phyloP scores from a whole-genome alignment of 2,329 filamentous ascomycete genomes.

The Verticillium nubilum region DNA sequence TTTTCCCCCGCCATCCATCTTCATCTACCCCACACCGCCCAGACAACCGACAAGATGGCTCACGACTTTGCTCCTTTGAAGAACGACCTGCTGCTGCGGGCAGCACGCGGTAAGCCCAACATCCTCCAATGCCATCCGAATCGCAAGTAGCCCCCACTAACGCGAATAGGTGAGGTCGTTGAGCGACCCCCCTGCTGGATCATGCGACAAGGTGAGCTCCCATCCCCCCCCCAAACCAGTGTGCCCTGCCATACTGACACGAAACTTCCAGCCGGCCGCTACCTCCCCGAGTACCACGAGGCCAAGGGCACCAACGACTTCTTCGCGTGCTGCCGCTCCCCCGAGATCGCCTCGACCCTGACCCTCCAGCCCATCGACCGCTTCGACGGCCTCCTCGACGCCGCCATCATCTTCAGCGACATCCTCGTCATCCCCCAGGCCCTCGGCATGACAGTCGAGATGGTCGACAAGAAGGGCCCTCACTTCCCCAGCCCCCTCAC shows the following conservation, averaged over 20 bases:
- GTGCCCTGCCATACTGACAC: constrained; percentile 7
- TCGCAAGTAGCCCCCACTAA: constrained; percentile 8
- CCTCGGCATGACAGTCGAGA: constrained; percentile 97
- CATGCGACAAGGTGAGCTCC: constrained; percentile 83
- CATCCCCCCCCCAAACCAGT: neutral
- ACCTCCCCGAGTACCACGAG: constrained; percentile 96
- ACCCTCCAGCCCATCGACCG: constrained; percentile 94
- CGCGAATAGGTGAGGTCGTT: constrained; percentile 68
- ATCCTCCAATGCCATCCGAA: neutral
- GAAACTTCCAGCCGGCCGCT: constrained; percentile 69
- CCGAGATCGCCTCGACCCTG: constrained; percentile 87
- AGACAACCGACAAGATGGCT: constrained; percentile 45
- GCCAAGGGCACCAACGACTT: constrained; percentile 89
- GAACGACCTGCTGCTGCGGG: constrained; percentile 88
- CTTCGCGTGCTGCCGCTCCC: constrained; percentile 93
- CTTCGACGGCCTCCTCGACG: constrained; percentile 84
- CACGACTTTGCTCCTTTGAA: constrained; percentile 75
- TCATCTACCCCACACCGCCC: neutral
- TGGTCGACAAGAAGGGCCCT: constrained; percentile 95
- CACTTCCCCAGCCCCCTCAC: constrained; percentile 84
- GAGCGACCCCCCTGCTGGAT: constrained; percentile 97
- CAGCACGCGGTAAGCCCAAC: constrained; percentile 70
- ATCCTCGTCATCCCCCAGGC: constrained; percentile 97
- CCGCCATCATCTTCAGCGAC: constrained; percentile 97
- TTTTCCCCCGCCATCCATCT: neutral